Evolutionary conservation across 2,329 filamentous ascomycete genomes (phyloP).

Genomic region (Immersiporthe knoxdaviesiana): DNA sequence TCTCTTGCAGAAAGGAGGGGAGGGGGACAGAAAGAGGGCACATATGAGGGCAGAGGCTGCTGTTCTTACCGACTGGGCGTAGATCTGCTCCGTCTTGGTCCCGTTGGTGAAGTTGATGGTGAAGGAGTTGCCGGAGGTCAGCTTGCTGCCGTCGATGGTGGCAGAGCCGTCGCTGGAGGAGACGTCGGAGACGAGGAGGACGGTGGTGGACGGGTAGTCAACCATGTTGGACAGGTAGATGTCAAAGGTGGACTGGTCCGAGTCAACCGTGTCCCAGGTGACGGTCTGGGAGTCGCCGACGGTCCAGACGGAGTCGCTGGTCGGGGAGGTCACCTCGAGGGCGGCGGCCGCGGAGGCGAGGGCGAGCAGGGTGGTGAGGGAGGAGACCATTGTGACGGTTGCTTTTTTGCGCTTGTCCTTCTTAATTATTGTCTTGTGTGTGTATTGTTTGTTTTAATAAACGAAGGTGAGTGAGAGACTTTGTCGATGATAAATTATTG

Average conservation of each 20-base stretch:
- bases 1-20: not conserved
- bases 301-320: slow-evolving; percentile 25
- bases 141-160: slow-evolving; percentile 29
- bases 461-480: not conserved
- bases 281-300: slow-evolving; percentile 28
- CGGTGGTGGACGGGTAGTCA: slow-evolving; percentile 24
- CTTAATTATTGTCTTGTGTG: no score
- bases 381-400: slow-evolving; percentile 27
- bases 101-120: slow-evolving; percentile 30
- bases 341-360: slow-evolving; percentile 27
- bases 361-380: slow-evolving; percentile 25
- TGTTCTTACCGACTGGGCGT: slow-evolving; percentile 29
- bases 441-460: not conserved
- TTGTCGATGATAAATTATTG: not conserved
- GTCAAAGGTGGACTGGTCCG: slow-evolving; percentile 26
- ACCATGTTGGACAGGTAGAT: slow-evolving; percentile 31
- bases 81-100: slow-evolving; percentile 30
- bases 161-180: slow-evolving; percentile 16
- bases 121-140: slow-evolving; percentile 23
- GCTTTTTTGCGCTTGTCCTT: no score
- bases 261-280: slow-evolving; percentile 26
- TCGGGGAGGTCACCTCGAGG: slow-evolving; percentile 29
- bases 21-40: no score
- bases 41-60: no score
- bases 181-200: slow-evolving; percentile 29